Evolutionary conservation across 2,329 filamentous ascomycete genomes (phyloP).

Genomic region (Raffaelea ambrosiae): DNA sequence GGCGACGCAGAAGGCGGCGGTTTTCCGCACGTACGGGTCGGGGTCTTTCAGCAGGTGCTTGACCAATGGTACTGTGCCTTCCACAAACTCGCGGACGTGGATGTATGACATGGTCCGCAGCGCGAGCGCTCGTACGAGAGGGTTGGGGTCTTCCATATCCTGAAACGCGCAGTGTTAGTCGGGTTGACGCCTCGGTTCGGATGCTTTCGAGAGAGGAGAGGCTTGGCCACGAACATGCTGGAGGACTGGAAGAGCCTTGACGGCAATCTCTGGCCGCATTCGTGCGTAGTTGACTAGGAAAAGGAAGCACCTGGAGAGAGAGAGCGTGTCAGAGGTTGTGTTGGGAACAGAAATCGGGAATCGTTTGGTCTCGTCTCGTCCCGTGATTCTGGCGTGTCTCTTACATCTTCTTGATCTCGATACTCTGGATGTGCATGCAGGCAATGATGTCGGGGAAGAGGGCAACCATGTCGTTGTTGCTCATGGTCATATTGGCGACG

Average conservation of each 20-base stretch:
- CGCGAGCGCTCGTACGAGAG: slow-evolving; percentile 83
- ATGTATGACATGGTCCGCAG: slow-evolving; percentile 96
- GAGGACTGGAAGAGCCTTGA: slow-evolving; percentile 85
- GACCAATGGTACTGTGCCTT: slow-evolving; percentile 76
- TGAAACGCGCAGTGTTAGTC: slow-evolving; percentile 23
- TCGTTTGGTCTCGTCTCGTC: neutral
- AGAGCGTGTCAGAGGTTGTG: too few relatives aligned
- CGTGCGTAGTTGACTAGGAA: slow-evolving; percentile 96
- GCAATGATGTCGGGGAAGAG: slow-evolving; percentile 90
- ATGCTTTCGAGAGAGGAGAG: neutral
- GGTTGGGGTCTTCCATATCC: slow-evolving; percentile 92
- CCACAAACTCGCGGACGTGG: slow-evolving; percentile 91
- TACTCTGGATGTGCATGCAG: slow-evolving; percentile 88
- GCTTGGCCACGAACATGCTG: slow-evolving; percentile 51
- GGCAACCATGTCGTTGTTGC: slow-evolving; percentile 99
- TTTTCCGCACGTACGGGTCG: slow-evolving; percentile 96
- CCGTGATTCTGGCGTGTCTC: neutral
- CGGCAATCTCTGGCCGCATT: slow-evolving; percentile 85
- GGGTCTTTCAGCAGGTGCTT: slow-evolving; percentile 75
- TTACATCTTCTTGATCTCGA: slow-evolving; percentile 99
- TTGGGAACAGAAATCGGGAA: slow-evolving; percentile 5
- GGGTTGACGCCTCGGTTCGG: neutral
- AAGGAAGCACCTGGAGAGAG: slow-evolving; percentile 72
- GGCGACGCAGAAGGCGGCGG: slow-evolving; percentile 89
- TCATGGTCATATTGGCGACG: slow-evolving; percentile 99